Percentiles rank a stretch among this genome's conserved stretches.
These are phyloP conservation scores for Cyberlindnera amylophila DNA, from an alignment of 805 yeast genomes.

Conservation along the genomic window DNA sequence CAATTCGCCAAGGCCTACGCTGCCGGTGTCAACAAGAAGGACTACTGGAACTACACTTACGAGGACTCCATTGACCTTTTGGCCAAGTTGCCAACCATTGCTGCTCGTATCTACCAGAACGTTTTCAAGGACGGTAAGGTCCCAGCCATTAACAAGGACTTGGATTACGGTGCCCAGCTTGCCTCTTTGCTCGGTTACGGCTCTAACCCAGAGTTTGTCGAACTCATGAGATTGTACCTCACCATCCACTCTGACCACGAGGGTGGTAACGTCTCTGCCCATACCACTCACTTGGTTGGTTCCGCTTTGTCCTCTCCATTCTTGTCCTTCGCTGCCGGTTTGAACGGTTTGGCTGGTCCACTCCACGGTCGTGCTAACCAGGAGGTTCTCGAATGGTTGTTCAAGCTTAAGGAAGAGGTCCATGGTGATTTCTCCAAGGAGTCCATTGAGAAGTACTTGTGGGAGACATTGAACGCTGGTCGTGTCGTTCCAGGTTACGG, in stretches of 20 bases:
- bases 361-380: conserved; percentile 86
- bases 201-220: conserved; percentile 63
- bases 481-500: conserved; percentile 90
- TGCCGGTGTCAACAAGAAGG: conserved; percentile 74
- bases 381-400: conserved; percentile 80
- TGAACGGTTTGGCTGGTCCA: conserved; percentile 85
- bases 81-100: conserved; percentile 79
- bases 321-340: conserved; percentile 75
- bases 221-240: conserved; percentile 75
- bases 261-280: conserved; percentile 88
- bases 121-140: conserved; percentile 78
- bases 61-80: conserved; percentile 78
- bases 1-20: conserved; percentile 85
- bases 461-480: conserved; percentile 77
- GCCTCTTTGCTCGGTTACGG: conserved; percentile 57
- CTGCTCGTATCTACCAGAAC: conserved; percentile 81
- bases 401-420: conserved; percentile 54
- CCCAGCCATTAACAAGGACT: conserved; percentile 43
- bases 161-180: conserved; percentile 66
- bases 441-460: conserved; percentile 69
- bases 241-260: conserved; percentile 86
- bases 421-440: conserved; percentile 65
- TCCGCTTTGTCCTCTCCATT: conserved; percentile 78
- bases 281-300: conserved; percentile 82
- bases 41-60: conserved; percentile 79